Evolutionary conservation across 345 rosid genomes (phyloP).

Genomic region (Erodium maritimum): DNA sequence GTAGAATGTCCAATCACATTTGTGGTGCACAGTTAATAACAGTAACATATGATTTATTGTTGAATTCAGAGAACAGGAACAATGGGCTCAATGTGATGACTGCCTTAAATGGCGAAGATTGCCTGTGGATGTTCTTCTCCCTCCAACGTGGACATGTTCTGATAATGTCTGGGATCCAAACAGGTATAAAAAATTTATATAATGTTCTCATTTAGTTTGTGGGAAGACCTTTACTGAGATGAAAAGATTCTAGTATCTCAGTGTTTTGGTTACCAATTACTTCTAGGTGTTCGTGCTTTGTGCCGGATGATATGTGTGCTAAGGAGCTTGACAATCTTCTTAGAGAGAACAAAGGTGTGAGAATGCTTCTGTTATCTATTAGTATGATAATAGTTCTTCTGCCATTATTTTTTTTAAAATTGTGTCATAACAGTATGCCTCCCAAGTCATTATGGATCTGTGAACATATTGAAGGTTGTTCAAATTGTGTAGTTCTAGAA

Average conservation of each 20-base stretch:
- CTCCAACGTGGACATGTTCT: constrained; percentile 62
- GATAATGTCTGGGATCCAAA: constrained; percentile 65
- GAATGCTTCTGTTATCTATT: neutral
- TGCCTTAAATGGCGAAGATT: constrained; percentile 84
- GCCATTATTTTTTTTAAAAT: too few species aligned
- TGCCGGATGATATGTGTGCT: constrained; percentile 44
- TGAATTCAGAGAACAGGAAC: constrained; percentile 45
- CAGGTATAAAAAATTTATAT: constrained; percentile 28
- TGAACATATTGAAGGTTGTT: neutral
- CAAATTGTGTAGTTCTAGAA: neutral
- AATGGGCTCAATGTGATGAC: constrained; percentile 82
- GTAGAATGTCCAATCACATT: too few species aligned
- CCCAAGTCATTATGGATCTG: neutral
- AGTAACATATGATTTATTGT: constrained; percentile 4
- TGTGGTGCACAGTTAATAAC: too few species aligned
- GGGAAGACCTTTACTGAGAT: neutral
- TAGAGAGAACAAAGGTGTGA: constrained; percentile 47
- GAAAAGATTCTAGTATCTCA: neutral
- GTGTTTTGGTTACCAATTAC: constrained; percentile 9
- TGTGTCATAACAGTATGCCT: neutral
- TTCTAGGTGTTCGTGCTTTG: constrained; percentile 57
- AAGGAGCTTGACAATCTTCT: constrained; percentile 55
- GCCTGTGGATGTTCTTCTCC: constrained; percentile 57
- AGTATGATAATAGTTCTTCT: neutral
- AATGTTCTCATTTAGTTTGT: neutral